phyloP scores from a whole-genome alignment of 2,329 filamentous ascomycete species.

The Ascochyta lentis region DNA sequence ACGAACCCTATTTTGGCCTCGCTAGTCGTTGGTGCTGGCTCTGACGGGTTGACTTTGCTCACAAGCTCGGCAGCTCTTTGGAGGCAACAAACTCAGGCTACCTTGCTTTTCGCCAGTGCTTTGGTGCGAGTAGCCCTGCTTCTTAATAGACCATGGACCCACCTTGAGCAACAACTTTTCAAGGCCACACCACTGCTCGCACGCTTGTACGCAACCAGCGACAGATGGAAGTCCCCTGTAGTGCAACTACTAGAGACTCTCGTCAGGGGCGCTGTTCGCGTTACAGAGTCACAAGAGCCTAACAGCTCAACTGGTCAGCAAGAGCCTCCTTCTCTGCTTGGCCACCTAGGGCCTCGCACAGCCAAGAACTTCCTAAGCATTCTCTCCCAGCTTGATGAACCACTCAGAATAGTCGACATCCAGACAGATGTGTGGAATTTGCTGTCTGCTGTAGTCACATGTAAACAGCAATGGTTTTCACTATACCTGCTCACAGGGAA shows the following conservation, averaged over 20 bases:
- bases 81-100: constrained; percentile 67
- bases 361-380: constrained; percentile 84
- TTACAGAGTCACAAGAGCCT: constrained; percentile 48
- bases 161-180: constrained; percentile 80
- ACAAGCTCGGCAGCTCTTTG: constrained; percentile 49
- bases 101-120: constrained; percentile 70
- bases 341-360: constrained; percentile 81
- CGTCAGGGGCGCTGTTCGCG: constrained; percentile 71
- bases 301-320: constrained; percentile 17
- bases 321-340: constrained; percentile 92
- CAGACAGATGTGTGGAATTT: constrained; percentile 81
- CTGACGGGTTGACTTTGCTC: constrained; percentile 54
- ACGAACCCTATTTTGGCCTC: constrained; percentile 79
- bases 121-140: constrained; percentile 74
- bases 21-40: constrained; percentile 62
- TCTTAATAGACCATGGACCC: constrained; percentile 66
- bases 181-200: constrained; percentile 79
- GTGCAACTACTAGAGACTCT: constrained; percentile 75
- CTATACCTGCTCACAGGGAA: constrained; percentile 90
- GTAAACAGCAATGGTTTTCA: constrained; percentile 94
- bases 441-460: constrained; percentile 83
- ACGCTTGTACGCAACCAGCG: constrained; percentile 74
- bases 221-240: constrained; percentile 69
- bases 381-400: constrained; percentile 77
- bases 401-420: constrained; percentile 70